These are phyloP conservation scores for Hibiscus syriacus DNA, from an alignment of 345 rosid species.

Conservation along the genomic window DNA sequence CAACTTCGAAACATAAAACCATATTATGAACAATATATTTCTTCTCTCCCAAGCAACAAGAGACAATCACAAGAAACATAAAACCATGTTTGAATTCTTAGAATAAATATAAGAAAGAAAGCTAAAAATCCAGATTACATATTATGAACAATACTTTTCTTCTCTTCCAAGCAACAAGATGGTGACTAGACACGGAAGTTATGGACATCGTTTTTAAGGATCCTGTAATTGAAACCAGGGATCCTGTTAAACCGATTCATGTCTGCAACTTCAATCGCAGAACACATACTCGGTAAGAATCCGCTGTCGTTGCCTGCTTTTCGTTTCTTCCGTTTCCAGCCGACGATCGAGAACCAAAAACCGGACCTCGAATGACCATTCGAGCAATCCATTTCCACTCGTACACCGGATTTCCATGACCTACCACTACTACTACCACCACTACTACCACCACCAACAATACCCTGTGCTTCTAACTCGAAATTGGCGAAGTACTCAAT, in stretches of 20 bases:
- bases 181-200: conserved; percentile 16
- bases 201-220: conserved; percentile 45
- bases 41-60: too few species aligned
- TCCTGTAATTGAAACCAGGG: too few species aligned
- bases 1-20: too few species aligned
- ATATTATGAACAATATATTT: too few species aligned
- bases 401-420: conserved; percentile 22
- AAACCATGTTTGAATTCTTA: too few species aligned
- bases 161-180: not conserved
- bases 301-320: conserved; percentile 18
- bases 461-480: conserved; percentile 17
- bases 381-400: conserved; percentile 18
- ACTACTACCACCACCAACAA: too few species aligned
- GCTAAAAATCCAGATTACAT: too few species aligned
- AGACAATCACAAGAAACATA: not conserved
- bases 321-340: conserved; percentile 52
- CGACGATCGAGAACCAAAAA: conserved; percentile 43
- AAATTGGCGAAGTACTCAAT: conserved; percentile 56
- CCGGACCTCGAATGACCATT: conserved; percentile 29
- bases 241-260: conserved; percentile 18
- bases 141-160: not conserved
- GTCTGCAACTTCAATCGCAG: conserved; percentile 43
- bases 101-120: too few species aligned
- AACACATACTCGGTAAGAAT: conserved; percentile 48
- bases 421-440: not conserved